Conservation (phyloP, 805 yeast species). For the Isabelozyma rhagii region DNA sequence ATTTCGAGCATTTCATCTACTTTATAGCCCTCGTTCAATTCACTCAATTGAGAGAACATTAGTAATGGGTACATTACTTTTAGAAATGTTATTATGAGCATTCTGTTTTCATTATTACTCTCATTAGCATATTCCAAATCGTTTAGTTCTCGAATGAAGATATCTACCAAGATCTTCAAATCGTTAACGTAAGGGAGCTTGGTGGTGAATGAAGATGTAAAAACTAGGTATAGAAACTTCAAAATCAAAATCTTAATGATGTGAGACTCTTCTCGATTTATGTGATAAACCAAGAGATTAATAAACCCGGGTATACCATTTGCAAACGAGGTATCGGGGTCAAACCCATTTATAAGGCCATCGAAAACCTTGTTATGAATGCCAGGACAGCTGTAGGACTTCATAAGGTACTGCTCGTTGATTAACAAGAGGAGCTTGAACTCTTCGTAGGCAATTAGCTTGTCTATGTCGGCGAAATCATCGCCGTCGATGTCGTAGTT, state of each 20-base stretch:
- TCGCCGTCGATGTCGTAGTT: slow-evolving; percentile 33
- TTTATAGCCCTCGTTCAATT: slow-evolving; percentile 53
- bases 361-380: slow-evolving; percentile 52
- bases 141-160: slow-evolving; percentile 73
- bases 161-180: slow-evolving; percentile 77
- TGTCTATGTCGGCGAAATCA: slow-evolving; percentile 51
- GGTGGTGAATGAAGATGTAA: slow-evolving; percentile 62
- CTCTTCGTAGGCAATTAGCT: slow-evolving; percentile 54
- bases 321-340: slow-evolving; percentile 17
- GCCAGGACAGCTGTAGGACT: slow-evolving; percentile 27
- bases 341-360: slow-evolving; percentile 44
- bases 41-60: slow-evolving; percentile 56
- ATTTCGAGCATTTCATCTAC: slow-evolving; percentile 49
- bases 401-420: slow-evolving; percentile 86
- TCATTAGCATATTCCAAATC: slow-evolving; percentile 59
- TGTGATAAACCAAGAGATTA: slow-evolving; percentile 54
- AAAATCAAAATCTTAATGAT: slow-evolving; percentile 74
- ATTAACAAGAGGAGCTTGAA: slow-evolving; percentile 70
- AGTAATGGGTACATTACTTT: slow-evolving; percentile 73
- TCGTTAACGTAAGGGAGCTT: slow-evolving; percentile 81
- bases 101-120: slow-evolving; percentile 57
- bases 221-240: slow-evolving; percentile 70
- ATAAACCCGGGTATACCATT: slow-evolving; percentile 59
- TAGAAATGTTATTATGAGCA: slow-evolving; percentile 46
- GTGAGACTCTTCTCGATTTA: slow-evolving; percentile 73